Conservation (phyloP, 2,329 filamentous ascomycete species). For the Neonectria magnoliae region DNA sequence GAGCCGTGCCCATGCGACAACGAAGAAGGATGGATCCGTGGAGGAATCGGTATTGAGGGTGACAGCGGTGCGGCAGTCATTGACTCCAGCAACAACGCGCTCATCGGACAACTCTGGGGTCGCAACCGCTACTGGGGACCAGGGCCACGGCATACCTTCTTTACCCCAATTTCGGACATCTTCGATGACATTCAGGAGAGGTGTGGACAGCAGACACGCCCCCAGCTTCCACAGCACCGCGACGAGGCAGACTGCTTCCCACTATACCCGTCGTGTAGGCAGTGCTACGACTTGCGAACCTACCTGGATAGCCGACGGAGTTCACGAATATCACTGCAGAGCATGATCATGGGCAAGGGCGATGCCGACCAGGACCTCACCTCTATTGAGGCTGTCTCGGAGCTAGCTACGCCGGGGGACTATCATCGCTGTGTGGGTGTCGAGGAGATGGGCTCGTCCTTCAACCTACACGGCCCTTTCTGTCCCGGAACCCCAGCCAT, state of each 20-base stretch:
- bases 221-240: slow-evolving; percentile 53
- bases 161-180: slow-evolving; percentile 56
- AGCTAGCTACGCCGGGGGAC: slow-evolving; percentile 55
- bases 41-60: slow-evolving; percentile 56
- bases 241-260: slow-evolving; percentile 54
- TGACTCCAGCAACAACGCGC: slow-evolving; percentile 50
- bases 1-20: slow-evolving; percentile 50
- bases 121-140: slow-evolving; percentile 55
- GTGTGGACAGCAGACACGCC: slow-evolving; percentile 52
- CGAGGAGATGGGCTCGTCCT: slow-evolving; percentile 49
- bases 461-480: slow-evolving; percentile 40
- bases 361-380: slow-evolving; percentile 52
- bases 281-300: slow-evolving; percentile 53
- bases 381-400: slow-evolving; percentile 52
- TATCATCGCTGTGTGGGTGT: slow-evolving; percentile 46
- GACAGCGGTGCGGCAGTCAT: slow-evolving; percentile 57
- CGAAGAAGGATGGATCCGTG: slow-evolving; percentile 56
- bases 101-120: slow-evolving; percentile 57
- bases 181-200: slow-evolving; percentile 59
- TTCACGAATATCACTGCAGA: slow-evolving; percentile 53
- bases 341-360: slow-evolving; percentile 52
- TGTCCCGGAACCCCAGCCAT: slow-evolving; percentile 45
- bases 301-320: slow-evolving; percentile 55
- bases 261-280: slow-evolving; percentile 52
- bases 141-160: slow-evolving; percentile 54